A percentile compares a stretch with the other conserved stretches of the same genome.
Evolutionary conservation across 495 filamentous ascomycete species (phyloP).

Genomic region (Neurospora intermedia): DNA sequence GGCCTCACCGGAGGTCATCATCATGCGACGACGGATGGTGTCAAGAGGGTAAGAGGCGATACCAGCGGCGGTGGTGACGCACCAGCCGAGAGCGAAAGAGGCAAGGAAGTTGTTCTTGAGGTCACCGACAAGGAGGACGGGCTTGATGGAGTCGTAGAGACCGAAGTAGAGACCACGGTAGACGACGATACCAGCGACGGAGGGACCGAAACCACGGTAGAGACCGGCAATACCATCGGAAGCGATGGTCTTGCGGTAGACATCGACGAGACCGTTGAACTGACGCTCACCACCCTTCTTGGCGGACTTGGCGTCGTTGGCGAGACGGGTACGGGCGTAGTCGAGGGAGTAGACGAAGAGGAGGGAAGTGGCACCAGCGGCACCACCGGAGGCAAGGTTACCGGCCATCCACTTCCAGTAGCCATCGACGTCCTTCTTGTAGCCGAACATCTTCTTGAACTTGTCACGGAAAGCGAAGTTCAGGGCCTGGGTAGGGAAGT

Average conservation of each 20-base stretch:
- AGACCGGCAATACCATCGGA: constrained; percentile 97
- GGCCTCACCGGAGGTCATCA: constrained; percentile 96
- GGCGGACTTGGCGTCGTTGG: constrained; percentile 97
- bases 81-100: constrained; percentile 97
- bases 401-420: constrained; percentile 99
- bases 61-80: constrained; percentile 99
- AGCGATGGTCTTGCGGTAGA: constrained; percentile 99
- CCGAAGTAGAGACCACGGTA: constrained; percentile 99
- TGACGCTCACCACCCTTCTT: constrained; percentile 96
- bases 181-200: constrained; percentile 95
- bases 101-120: constrained; percentile 98
- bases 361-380: constrained; percentile 98
- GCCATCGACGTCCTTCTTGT: constrained; percentile 99
- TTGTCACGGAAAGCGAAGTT: constrained; percentile 99
- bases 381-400: constrained; percentile 99
- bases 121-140: constrained; percentile 80
- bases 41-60: constrained; percentile 99
- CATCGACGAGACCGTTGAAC: constrained; percentile 98
- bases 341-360: constrained; percentile 99
- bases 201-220: constrained; percentile 99
- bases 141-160: constrained; percentile 99
- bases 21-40: constrained; percentile 99
- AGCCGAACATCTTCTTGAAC: constrained; percentile 99
- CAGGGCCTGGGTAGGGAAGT: constrained; percentile 99
- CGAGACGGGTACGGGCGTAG: constrained; percentile 99